Percentiles rank a stretch among this genome's conserved stretches.
These are phyloP conservation scores for Rhododendron griersonianum DNA, from an alignment of 148 eudicot species.

Conservation along the genomic window DNA sequence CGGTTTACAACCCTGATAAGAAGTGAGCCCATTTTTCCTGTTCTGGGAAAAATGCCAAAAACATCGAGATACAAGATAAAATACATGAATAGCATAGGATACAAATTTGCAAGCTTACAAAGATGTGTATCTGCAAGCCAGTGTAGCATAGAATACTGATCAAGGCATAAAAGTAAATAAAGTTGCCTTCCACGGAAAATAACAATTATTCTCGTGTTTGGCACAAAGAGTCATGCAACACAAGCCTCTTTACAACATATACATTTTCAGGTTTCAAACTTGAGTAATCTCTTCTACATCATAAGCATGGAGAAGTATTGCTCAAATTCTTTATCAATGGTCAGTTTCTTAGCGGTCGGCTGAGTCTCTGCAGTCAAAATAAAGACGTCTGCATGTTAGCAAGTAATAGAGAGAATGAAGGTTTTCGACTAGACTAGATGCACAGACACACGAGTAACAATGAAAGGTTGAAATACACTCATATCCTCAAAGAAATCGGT, in stretches of 20 bases:
- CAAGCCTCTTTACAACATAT: neutral
- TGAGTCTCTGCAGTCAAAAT: slow-evolving; percentile 28
- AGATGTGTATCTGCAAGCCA: neutral
- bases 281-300: slow-evolving; percentile 14
- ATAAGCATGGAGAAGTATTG: slow-evolving; percentile 44
- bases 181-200: neutral
- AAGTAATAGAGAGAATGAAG: neutral
- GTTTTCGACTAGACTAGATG: neutral
- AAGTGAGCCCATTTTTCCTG: neutral
- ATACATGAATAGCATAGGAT: neutral
- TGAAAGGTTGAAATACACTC: neutral
- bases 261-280: neutral
- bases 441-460: neutral
- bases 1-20: neutral
- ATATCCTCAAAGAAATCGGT: neutral
- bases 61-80: neutral
- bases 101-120: neutral
- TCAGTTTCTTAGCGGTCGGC: slow-evolving; percentile 20
- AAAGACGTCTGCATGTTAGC: neutral
- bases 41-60: neutral
- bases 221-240: neutral
- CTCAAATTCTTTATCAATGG: slow-evolving; percentile 49
- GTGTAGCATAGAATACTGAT: neutral
- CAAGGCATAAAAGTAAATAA: neutral
- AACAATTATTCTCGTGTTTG: neutral